These are phyloP conservation scores for Gynandropsis gynandra DNA, from an alignment of 345 rosid genomes.

Conservation along the genomic window DNA sequence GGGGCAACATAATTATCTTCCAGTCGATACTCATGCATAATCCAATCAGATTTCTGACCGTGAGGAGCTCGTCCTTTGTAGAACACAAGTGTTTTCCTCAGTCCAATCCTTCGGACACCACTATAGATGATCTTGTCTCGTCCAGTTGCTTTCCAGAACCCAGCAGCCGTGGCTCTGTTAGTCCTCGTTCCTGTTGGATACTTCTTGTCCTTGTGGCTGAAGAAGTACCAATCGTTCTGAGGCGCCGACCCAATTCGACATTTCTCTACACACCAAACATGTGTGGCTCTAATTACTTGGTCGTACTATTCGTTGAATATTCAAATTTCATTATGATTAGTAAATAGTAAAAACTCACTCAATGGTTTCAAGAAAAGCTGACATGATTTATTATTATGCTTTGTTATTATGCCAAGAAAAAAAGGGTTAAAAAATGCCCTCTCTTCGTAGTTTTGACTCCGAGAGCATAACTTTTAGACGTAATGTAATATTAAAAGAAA, in stretches of 20 bases:
- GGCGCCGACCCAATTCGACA: constrained; percentile 92
- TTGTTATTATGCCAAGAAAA: no score
- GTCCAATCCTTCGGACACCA: constrained; percentile 60
- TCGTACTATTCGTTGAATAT: not conserved
- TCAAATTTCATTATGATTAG: not conserved
- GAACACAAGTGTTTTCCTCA: constrained; percentile 89
- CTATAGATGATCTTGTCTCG: constrained; percentile 88
- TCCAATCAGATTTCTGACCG: constrained; percentile 97
- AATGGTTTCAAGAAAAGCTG: not conserved
- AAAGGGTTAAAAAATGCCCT: no score
- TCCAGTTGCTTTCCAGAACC: constrained; percentile 99
- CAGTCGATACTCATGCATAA: constrained; percentile 95
- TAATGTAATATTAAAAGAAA: no score
- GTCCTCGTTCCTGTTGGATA: constrained; percentile 96
- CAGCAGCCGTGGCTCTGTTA: constrained; percentile 85
- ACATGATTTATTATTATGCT: no score
- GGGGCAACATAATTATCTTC: constrained; percentile 50
- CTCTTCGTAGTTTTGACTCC: no score
- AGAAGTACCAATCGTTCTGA: constrained; percentile 97
- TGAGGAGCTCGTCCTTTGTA: constrained; percentile 95
- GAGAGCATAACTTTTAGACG: no score
- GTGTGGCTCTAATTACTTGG: no score
- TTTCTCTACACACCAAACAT: constrained; percentile 42
- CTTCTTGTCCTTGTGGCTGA: constrained; percentile 96
- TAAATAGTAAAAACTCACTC: not conserved